Base-by-base conservation (phyloP, 148 eudicot genomes). In the Arbutus unedo region DNA sequence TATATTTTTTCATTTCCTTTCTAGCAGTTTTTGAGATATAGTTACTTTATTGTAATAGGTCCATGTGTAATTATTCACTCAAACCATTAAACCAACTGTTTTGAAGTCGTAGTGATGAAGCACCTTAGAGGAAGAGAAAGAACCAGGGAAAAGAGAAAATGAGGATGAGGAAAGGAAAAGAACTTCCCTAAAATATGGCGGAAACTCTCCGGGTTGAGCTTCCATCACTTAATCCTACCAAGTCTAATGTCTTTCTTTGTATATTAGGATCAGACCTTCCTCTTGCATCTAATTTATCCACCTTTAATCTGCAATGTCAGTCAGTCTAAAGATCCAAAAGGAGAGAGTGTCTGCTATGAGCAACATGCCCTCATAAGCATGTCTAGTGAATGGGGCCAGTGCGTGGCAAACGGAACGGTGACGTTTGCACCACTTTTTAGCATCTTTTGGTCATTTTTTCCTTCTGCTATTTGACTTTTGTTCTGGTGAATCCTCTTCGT, bases 271-370 rank as follows among this genome's bases (percentile, higher is more conserved):
- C 51, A 72, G 76, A 72, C 21, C 76, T 18, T 45, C 76, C 76
- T 19, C 50, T 72, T 44, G 49, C 76, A 44, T 72, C 21, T 71
- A 16, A 71, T 44, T 43, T 14, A 43, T 71, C 75, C 16, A 14
- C 19, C 74, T 71, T 71, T 71, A 41, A 71, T 71, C 75, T 44
- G 18, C 75, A 44, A 72, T 72, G 51, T 72, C 11, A 43, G n/a
- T 72, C 51, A 72, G n/a, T 44, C 18, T 43, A 16, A 44, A 72
- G 51, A 19, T 72, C 44, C 76, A 44, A 72, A 43, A 45, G 50
- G 50, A 50, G 44, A 72, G 76, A 45, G 25, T 43, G 15, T 18
- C 50, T 44, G 8, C 6, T 43, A 16, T 8, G 10, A 44, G 25
- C 16, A 71, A 15, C 57, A 44, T 44, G 21, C 21, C 23, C 4